These are phyloP conservation scores for Voacanga thouarsii DNA, from an alignment of 257 asterid species.

Conservation along the genomic window DNA sequence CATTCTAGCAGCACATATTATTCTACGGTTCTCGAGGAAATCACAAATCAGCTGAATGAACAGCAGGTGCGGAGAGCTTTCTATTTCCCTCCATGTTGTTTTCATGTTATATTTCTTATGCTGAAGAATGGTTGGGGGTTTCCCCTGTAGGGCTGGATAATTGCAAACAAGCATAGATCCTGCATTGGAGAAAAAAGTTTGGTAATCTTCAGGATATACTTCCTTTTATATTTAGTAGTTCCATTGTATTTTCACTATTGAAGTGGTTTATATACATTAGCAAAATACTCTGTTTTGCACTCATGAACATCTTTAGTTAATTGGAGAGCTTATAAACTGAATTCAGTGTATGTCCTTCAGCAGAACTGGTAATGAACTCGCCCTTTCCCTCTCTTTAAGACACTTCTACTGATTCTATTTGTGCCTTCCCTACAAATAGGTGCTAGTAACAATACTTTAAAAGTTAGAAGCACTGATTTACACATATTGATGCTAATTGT, in stretches of 20 bases:
- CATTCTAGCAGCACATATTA: constrained; percentile 48
- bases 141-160: constrained; percentile 51
- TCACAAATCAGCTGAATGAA: constrained; percentile 41
- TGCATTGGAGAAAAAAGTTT: constrained; percentile 27
- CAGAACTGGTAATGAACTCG: not conserved
- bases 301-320: not conserved
- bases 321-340: not conserved
- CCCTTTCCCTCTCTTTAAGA: not conserved
- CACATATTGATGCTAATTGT: not conserved
- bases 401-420: not conserved
- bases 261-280: not conserved
- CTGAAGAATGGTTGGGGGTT: constrained; percentile 15
- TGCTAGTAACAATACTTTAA: not conserved
- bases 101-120: constrained; percentile 20
- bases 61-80: constrained; percentile 57
- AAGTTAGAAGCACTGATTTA: not conserved
- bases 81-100: constrained; percentile 5
- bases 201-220: constrained; percentile 33
- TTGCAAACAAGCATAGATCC: constrained; percentile 34
- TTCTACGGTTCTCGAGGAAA: constrained; percentile 40
- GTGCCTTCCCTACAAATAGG: not conserved
- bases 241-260: not conserved
- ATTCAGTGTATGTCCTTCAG: not conserved
- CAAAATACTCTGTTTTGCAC: not conserved
- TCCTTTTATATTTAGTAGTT: not conserved